Conservation (phyloP, 1,284 basidiomycete species). For the Apiotrichum gracile region DNA sequence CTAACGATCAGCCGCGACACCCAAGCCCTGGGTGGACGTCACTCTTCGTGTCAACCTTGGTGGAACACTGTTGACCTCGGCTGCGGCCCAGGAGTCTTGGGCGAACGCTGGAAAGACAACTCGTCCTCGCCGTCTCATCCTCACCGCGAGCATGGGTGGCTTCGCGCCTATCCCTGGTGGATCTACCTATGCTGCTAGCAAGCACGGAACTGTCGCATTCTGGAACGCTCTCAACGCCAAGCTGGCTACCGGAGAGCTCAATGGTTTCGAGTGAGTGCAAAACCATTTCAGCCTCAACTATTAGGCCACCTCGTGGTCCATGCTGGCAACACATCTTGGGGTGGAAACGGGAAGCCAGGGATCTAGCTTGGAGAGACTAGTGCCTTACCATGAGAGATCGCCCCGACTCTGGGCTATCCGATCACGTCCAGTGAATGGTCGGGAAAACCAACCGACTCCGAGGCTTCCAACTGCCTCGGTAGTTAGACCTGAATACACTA, state of each 20-base stretch:
- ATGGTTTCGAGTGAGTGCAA: conserved; percentile 15
- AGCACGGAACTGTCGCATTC: conserved; percentile 21
- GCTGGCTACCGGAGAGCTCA: conserved; percentile 1
- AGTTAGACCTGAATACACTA: no score
- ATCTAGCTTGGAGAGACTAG: background rate
- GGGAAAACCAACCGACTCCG: no score
- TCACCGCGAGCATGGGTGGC: conserved; percentile 23
- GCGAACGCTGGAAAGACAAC: background rate
- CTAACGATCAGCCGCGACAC: background rate
- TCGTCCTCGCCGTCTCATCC: conserved; percentile 8
- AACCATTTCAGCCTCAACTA: no score
- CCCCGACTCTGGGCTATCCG: no score
- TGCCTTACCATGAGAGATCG: no score
- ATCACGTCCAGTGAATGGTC: no score
- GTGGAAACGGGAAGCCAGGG: background rate
- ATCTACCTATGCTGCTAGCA: conserved; percentile 17
- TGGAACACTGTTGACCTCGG: conserved; percentile 16
- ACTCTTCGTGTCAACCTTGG: conserved; percentile 20
- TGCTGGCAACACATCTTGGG: no score
- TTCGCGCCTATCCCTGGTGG: conserved; percentile 15
- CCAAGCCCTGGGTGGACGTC: conserved; percentile 4
- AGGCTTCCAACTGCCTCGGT: no score
- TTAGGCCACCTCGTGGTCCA: no score
- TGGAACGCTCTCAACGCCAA: conserved; percentile 17
- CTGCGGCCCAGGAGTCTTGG: conserved; percentile 18